Evolutionary conservation across 2,329 filamentous ascomycete species (phyloP).

Genomic region (Conoideocrella luteorostrata): DNA sequence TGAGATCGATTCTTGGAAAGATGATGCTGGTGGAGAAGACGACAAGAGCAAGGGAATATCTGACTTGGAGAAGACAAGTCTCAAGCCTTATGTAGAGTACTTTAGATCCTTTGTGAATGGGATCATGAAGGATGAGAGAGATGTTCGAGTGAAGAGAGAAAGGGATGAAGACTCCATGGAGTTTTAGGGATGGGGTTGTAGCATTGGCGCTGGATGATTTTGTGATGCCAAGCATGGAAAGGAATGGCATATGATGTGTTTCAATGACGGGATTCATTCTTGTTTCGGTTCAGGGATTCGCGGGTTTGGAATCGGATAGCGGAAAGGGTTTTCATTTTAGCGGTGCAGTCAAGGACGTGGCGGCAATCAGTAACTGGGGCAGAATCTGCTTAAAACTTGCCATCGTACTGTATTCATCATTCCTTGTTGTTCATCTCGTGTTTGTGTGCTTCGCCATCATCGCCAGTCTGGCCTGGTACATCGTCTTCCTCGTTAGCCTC

Average conservation of each 20-base stretch:
- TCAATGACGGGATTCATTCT: background rate
- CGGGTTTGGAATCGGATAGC: too few species aligned
- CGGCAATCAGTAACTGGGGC: too few species aligned
- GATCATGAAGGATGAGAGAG: slow-evolving; percentile 70
- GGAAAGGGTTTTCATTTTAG: too few species aligned
- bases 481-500: slow-evolving; percentile 8
- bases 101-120: slow-evolving; percentile 76
- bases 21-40: slow-evolving; percentile 34
- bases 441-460: background rate
- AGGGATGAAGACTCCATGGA: slow-evolving; percentile 47
- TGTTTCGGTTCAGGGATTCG: too few species aligned
- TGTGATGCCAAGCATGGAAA: background rate
- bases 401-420: too few species aligned
- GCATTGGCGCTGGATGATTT: too few species aligned
- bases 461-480: slow-evolving; percentile 8
- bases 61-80: slow-evolving; percentile 95
- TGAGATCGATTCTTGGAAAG: slow-evolving; percentile 81
- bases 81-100: slow-evolving; percentile 87
- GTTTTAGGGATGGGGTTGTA: slow-evolving; percentile 30
- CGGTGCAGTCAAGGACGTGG: too few species aligned
- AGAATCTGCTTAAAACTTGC: too few species aligned
- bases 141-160: slow-evolving; percentile 48
- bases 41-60: slow-evolving; percentile 40
- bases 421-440: too few species aligned
- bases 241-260: background rate